Conservation (phyloP, 1,284 basidiomycete genomes). For the Leccinum fallax region DNA sequence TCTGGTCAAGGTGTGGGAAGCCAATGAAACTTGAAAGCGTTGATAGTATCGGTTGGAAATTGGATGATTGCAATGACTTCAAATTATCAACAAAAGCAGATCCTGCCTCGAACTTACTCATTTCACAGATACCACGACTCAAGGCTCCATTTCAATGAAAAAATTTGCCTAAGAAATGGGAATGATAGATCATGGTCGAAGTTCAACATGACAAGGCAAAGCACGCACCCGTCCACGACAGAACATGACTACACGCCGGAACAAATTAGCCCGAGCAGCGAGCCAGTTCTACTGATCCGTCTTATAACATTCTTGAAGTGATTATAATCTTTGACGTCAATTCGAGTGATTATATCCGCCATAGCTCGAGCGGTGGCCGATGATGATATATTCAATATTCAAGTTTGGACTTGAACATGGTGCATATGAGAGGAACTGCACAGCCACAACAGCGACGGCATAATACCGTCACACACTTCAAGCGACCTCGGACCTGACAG, state of each 20-base stretch:
- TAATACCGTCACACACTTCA: too few relatives aligned
- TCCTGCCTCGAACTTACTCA: conserved; percentile 42
- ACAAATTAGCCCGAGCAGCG: conserved; percentile 11
- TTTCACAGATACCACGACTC: conserved; percentile 90
- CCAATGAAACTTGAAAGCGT: not conserved
- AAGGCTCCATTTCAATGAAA: conserved; percentile 93
- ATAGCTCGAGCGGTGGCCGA: conserved; percentile 37
- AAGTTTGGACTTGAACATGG: too few relatives aligned
- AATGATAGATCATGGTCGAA: not conserved
- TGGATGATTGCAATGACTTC: conserved; percentile 98
- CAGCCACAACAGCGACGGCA: conserved; percentile 6
- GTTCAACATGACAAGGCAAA: conserved; percentile 16
- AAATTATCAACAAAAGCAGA: conserved; percentile 37
- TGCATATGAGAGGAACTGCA: not conserved
- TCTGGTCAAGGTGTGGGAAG: not conserved
- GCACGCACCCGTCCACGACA: conserved; percentile 88
- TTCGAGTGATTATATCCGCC: conserved; percentile 75
- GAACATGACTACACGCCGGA: conserved; percentile 76
- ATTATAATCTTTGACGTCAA: too few relatives aligned
- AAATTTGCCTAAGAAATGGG: conserved; percentile 69
- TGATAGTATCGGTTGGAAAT: conserved; percentile 41
- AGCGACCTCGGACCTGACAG: not conserved
- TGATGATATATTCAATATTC: too few relatives aligned
- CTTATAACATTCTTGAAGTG: conserved; percentile 90
- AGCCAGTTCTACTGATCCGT: conserved; percentile 6